A percentile compares a stretch with the other conserved stretches of the same genome.
Evolutionary conservation across 1,284 basidiomycete species (phyloP).

Genomic region (Cryptococcus hybrid): DNA sequence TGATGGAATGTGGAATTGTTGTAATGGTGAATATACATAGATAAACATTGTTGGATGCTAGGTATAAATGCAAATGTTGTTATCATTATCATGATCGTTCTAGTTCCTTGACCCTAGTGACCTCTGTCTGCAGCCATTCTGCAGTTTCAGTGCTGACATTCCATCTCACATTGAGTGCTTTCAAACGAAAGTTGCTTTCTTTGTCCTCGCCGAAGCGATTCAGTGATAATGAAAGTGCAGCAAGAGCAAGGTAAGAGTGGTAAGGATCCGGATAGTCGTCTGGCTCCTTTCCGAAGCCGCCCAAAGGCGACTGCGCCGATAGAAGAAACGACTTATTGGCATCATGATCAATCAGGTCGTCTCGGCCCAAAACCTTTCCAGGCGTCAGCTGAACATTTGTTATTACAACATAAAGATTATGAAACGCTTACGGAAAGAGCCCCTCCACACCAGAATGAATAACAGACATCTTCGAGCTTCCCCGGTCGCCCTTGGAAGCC

Average conservation of each 20-base stretch:
- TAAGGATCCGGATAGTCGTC: conserved; percentile 82
- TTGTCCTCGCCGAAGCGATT: conserved; percentile 27
- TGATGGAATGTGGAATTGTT: neutral
- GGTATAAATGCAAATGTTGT: conserved; percentile 4
- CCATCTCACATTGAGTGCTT: conserved; percentile 62
- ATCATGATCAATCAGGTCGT: conserved; percentile 57
- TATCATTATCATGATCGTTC: neutral
- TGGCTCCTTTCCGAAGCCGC: conserved; percentile 78
- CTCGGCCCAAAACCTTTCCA: conserved; percentile 63
- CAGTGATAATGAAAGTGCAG: conserved; percentile 68
- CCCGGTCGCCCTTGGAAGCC: conserved; percentile 84
- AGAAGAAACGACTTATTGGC: conserved; percentile 64
- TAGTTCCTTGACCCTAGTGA: conserved; percentile 8
- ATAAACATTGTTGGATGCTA: conserved; percentile 1
- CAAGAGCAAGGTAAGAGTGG: conserved; percentile 85
- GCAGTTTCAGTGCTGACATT: conserved; percentile 67
- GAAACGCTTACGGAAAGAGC: conserved; percentile 61
- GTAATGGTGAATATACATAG: neutral
- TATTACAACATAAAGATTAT: neutral
- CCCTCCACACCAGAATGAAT: conserved; percentile 91
- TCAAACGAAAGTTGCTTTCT: conserved; percentile 49
- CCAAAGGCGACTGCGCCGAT: conserved; percentile 75
- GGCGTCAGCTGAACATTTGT: neutral
- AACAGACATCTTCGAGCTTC: conserved; percentile 86
- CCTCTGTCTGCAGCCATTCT: conserved; percentile 58